Base-by-base conservation (phyloP, 1,284 basidiomycete species). In the Papiliotrema terrestris region DNA sequence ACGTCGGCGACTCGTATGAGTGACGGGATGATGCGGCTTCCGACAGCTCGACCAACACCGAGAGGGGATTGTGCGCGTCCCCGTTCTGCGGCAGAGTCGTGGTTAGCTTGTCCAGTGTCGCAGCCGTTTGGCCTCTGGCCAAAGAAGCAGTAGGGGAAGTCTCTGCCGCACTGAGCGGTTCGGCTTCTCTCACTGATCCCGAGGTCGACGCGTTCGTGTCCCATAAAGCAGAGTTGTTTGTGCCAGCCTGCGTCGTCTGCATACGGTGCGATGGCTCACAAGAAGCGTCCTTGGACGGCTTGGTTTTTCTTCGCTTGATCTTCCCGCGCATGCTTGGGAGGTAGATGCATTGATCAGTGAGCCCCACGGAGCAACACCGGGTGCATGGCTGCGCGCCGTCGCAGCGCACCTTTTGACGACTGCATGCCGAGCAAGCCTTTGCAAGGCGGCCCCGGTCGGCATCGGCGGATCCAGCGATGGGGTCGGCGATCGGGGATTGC, bases 251-350 rank as follows among this genome's bases (percentile, higher is more conserved):
- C 39, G 36, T 17, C 36, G 11, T 11, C 9, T 37, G 15, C 39
- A 20, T 5, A n/a, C 17, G 20, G 39, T 20, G 6, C 39, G 5
- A 4, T 41, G 15, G 39, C 15, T 20, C 22, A 3, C 43, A 20
- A 17, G 5, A 15, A 41, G 5, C 39, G n/a, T 14, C 11, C 1
- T 51, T 25, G 14, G 44, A 23, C n/a, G 39, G 8, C 19, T 25
- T 3, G 4, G 25, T 25, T 45, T 59, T 63, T 39, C 56, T 54
- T 35, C 59, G 60, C 45, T 62, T 60, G 22, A 58, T 71, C 56
- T 63, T 67, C 1, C 69, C 69, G n/a, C 69, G 41, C 53, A 68
- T 50, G 15, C 54, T 58, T 2, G 69, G 69, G 15, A 67, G 56
- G 38, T 66, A 71, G 11, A 56, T 49, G 48, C 69, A 71, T 17